Evolutionary conservation across 805 yeast genomes (phyloP), one percentile per base, ranked within the genome.

Genomic region (Pichia phayaonensis): DNA sequence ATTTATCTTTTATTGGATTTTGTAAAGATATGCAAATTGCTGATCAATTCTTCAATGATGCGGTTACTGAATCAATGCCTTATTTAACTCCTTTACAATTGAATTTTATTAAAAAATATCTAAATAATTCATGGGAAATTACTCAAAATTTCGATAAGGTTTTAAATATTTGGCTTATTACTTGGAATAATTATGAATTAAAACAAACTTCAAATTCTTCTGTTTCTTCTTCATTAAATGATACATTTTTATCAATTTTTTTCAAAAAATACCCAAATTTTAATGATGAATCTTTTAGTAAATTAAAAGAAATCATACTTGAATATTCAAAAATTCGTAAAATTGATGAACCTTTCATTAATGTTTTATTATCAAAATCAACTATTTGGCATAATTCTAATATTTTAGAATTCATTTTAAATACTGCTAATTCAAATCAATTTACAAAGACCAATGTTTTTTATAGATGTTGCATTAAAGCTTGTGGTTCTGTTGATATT

Each of bases 281-380:
- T 53, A 74, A 77, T 41, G 70, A 69, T 10, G 78, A 79, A 55
- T 84, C 89, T 5, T 77, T 82, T 58, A 62, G 61, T 47, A 73
- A 77, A 57, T 75, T 88, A 57, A 77, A 78, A 60, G 72, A 75
- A 45, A 63, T 85, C 47, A 79, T 86, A 52, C 64, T 73, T 18
- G 70, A 73, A 34, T 84, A 84, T 62, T 73, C 80, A 46, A 72
- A 72, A 44, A 71, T 80, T 54, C 80, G 79, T 59, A 72, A 76
- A 22, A 74, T 84, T 50, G 92, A 86, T 64, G 92, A 86, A 64
- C 83, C 87, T n/a, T 86, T 88, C 61, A 77, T 88, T 65, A 88
- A 87, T 65, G 86, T 86, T 42, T 72, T 86, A 48, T 72, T 87
- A 51, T 77, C 87, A 40, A 82, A 81, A 61, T 76, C 80, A 56